A percentile compares a stretch with the other conserved stretches of the same genome.
phyloP scores from a whole-genome alignment of 345 rosid species.

The Pistacia vera region DNA sequence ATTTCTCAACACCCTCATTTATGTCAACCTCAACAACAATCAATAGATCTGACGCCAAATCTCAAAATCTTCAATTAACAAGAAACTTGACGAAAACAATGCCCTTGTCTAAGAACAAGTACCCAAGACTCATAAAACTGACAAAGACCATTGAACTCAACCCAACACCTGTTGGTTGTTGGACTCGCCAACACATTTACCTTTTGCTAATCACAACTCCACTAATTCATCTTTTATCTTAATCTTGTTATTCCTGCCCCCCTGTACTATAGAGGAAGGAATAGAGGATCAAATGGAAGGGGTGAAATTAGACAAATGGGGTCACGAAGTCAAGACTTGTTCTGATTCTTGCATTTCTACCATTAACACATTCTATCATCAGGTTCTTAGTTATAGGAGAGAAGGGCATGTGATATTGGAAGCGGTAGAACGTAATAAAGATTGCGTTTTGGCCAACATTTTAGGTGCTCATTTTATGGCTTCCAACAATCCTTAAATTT shows the following conservation, averaged over 20 bases:
- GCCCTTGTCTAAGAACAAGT: neutral
- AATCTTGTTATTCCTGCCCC: neutral
- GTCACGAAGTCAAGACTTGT: constrained; percentile 62
- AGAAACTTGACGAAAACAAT: neutral
- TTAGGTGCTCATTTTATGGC: constrained; percentile 75
- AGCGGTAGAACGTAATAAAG: constrained; percentile 58
- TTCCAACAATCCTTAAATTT: constrained; percentile 36
- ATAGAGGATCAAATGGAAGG: constrained; percentile 38
- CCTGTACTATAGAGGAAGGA: neutral
- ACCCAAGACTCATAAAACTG: neutral
- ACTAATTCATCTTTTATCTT: no score
- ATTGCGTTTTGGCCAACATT: constrained; percentile 74
- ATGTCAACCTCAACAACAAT: no score
- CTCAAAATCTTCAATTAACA: neutral
- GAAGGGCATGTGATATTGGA: constrained; percentile 62
- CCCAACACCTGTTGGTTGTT: neutral
- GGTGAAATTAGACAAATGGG: constrained; percentile 69
- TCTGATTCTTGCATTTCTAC: constrained; percentile 70
- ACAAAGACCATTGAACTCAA: neutral
- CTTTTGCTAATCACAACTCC: no score
- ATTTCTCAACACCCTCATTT: no score
- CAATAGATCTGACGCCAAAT: no score
- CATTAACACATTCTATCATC: constrained; percentile 67
- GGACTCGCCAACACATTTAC: neutral
- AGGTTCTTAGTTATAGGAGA: constrained; percentile 81